Evolutionary conservation across 108 stramenopile genomes (phyloP).

Genomic region (Cyclotella baltica): DNA sequence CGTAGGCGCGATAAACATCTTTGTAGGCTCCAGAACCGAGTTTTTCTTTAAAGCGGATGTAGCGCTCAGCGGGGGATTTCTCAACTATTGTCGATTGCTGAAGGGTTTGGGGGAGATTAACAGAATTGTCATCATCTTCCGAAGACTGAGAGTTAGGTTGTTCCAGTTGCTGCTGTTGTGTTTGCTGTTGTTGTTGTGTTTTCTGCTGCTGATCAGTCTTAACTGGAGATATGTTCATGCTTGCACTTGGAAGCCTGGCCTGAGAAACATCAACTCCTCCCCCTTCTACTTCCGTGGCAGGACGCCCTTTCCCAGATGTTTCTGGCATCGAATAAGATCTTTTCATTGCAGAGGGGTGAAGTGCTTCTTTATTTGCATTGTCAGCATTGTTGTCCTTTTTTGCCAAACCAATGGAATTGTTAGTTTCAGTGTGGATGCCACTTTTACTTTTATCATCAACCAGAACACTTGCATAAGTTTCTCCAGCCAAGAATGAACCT

Average conservation of each 20-base stretch:
- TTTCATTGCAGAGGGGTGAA: background rate
- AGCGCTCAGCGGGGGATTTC: slow-evolving; percentile 90
- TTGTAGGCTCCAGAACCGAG: slow-evolving; percentile 96
- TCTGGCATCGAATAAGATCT: slow-evolving; percentile 12
- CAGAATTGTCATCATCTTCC: slow-evolving; percentile 51
- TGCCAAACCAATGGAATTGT: too few relatives aligned
- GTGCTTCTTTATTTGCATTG: background rate
- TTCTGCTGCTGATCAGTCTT: background rate
- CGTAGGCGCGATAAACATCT: slow-evolving; percentile 96
- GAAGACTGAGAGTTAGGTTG: slow-evolving; percentile 11
- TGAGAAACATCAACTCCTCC: background rate
- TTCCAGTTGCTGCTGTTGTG: background rate
- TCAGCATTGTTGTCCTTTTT: too few relatives aligned
- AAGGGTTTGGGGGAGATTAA: slow-evolving; percentile 32
- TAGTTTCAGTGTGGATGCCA: too few relatives aligned
- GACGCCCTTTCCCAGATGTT: background rate
- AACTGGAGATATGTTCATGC: background rate
- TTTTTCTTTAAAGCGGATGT: slow-evolving; percentile 95
- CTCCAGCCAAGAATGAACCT: too few relatives aligned
- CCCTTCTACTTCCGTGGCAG: background rate
- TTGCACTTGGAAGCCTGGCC: slow-evolving; percentile 7
- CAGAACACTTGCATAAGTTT: too few relatives aligned
- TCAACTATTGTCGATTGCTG: slow-evolving; percentile 73
- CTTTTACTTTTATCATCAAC: too few relatives aligned
- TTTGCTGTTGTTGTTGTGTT: slow-evolving; percentile 1